Base-by-base conservation (phyloP, 2,329 filamentous ascomycete species). In the Venturia nashicola region DNA sequence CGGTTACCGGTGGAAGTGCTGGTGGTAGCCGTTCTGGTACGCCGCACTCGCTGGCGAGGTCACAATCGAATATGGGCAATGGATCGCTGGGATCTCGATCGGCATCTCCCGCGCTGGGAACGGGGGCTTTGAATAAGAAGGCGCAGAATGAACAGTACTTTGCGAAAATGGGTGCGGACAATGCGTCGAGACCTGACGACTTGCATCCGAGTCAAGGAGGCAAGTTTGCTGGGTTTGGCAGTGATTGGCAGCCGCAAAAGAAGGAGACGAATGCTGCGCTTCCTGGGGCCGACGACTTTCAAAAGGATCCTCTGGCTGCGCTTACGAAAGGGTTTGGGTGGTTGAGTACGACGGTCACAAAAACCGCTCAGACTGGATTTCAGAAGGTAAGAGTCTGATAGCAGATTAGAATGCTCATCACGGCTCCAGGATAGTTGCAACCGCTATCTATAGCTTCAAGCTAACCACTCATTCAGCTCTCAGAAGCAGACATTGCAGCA, bases 321-420 rank as follows among this genome's bases (percentile, higher is more conserved):
- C 76, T 99, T 69, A 91, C 86, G 36, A 97, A 96, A 76, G 90
- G 93, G 0, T 95, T 97, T 71, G 93, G 93, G 9, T 97, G 94
- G 91, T 91, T 97, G 71, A 84, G 91, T 20, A 88, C 85, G 42
- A 91, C 90, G 14, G 91, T 97, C 51, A 86, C 86, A 34, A 96
- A 94, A 80, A 89, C 90, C 68, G 94, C 92, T 44, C 95, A 96
- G 80, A 90, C 85, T 18, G 88, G 91, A 36, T 91, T 94, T 66
- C 89, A 90, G 72, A 89, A 91, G 84, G 89, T 91, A 80, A 66
- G 81, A 70, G 20, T 57, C 16, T 54, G 18, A 23, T 23, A 11
- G 18, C 16, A 55, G 48, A 51, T 2, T 7, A 27, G 6, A 23
- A 16, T 20, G 44, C 44, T 51, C 20, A 20, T n/a, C 18, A 51